phyloP scores from a whole-genome alignment of 2,329 filamentous ascomycete genomes.

The Fusarium graminum region DNA sequence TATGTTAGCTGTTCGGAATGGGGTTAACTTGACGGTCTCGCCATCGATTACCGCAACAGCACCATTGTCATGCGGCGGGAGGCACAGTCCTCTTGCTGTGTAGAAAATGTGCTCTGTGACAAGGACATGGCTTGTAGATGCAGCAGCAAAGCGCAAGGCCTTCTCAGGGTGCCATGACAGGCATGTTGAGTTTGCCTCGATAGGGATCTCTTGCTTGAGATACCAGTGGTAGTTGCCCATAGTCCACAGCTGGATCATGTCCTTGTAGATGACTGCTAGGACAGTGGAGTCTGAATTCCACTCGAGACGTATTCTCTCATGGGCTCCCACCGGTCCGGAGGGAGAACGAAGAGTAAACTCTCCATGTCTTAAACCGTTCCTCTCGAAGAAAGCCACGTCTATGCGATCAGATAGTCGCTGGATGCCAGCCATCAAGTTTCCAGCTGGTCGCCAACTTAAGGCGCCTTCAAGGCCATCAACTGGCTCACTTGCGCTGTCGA shows the following conservation, averaged over 20 bases:
- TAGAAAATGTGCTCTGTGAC: conserved; percentile 77
- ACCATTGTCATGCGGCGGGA: conserved; percentile 81
- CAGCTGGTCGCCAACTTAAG: conserved; percentile 90
- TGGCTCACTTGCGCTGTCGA: conserved; percentile 95
- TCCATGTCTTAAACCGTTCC: conserved; percentile 96
- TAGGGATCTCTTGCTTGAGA: conserved; percentile 86
- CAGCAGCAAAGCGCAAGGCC: conserved; percentile 74
- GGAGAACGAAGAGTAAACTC: conserved; percentile 84
- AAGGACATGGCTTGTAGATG: conserved; percentile 64
- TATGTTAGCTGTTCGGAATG: conserved; percentile 84
- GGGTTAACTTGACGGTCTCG: conserved; percentile 82
- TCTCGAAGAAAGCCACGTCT: conserved; percentile 94
- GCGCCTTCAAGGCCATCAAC: conserved; percentile 90
- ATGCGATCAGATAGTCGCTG: conserved; percentile 77
- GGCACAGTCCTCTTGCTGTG: conserved; percentile 75
- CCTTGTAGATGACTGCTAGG: conserved; percentile 80
- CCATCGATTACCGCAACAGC: conserved; percentile 89
- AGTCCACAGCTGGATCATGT: conserved; percentile 92
- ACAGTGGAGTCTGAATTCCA: conserved; percentile 97
- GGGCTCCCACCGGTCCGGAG: conserved; percentile 67
- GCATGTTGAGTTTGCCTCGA: conserved; percentile 52
- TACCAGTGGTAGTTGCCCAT: conserved; percentile 99
- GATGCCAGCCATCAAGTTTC: conserved; percentile 90
- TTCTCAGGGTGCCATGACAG: conserved; percentile 90
- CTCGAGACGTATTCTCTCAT: conserved; percentile 72